Base-by-base conservation (phyloP, 2,329 filamentous ascomycete genomes). In the Exophiala bonariae region DNA sequence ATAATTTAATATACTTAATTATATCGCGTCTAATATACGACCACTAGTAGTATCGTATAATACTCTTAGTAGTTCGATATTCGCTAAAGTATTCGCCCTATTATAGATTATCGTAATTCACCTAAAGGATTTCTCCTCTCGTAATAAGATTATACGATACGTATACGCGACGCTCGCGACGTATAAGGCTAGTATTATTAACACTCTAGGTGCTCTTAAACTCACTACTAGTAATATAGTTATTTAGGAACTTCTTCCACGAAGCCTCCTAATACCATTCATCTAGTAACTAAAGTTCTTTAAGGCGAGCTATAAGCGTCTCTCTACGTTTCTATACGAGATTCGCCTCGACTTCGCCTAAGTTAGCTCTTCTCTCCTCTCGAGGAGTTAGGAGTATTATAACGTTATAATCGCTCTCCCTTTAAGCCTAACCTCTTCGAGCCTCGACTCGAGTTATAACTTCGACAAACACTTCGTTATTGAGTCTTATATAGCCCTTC, bases 91-190 rank as follows among this genome's bases (percentile, higher is more conserved):
- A 41, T 13, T 39, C 35, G 37, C 13, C 40, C 18, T 48, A 13
- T 16, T 42, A 47, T 3, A 23, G 37, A 37, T 50, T 34, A 42
- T 50, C 36, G 40, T 50, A 40, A 37, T 41, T 37, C 7, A 34
- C 23, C 26, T 31, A 8, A 8, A 50, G 18, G 22, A 50, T 48
- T 19, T 50, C 20, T 18, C 11, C 34, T 19, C 26, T 19, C 18
- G 39, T 47, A 9, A 23, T 26, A 30, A n/a, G 23, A 13, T 42
- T 23, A 13, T 36, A 17, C 9, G 20, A 30, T 6, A 50, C 34
- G 47, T 50, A 50, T 13, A 47, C 17, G 4, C 16, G 3, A 18
- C 30, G 20, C 13, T 41, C 26, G 8, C n/a, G 10, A n/a, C 26
- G 30, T 41, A 47, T 17, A 32, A 47, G n/a, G 14, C 22, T 32